Evolutionary conservation across 169 alveolate species (phyloP).

Genomic region (Eimeria praecox): DNA sequence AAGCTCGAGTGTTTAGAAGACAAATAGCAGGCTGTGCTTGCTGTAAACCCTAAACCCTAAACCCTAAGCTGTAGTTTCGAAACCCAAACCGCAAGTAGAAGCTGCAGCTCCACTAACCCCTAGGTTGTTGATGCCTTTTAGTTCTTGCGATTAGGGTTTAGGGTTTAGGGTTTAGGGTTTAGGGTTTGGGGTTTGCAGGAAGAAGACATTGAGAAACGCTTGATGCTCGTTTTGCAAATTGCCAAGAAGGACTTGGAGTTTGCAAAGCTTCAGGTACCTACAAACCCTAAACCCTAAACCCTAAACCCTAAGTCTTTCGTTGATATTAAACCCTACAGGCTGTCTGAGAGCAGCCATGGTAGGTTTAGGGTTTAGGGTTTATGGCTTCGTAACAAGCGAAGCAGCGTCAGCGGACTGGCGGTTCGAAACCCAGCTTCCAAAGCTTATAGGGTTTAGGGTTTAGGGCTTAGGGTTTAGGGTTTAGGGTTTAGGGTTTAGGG

Average conservation of each 20-base stretch:
- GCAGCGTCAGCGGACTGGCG: no score
- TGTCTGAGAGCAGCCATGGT: neutral
- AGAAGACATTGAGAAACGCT: constrained; percentile 87
- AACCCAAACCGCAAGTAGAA: no score
- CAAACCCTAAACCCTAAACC: neutral
- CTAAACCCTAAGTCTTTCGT: neutral
- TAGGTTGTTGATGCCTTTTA: neutral
- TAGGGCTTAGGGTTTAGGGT: neutral
- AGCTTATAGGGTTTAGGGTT: neutral
- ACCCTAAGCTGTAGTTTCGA: no score
- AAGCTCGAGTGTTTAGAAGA: no score
- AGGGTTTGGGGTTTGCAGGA: constrained; percentile 75
- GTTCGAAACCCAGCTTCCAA: no score
- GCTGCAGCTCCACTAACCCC: no score
- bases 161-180: neutral
- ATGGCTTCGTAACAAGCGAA: neutral
- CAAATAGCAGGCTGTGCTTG: no score
- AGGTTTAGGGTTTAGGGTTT: neutral
- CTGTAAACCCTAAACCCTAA: no score
- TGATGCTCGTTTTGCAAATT: constrained; percentile 88
- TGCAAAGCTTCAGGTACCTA: constrained; percentile 86
- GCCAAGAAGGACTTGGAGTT: constrained; percentile 90
- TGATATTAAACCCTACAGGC: neutral
- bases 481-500: neutral
- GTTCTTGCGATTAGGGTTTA: neutral